Evolutionary conservation across 495 filamentous ascomycete species (phyloP).

Genomic region (Tetracladium setigerum): DNA sequence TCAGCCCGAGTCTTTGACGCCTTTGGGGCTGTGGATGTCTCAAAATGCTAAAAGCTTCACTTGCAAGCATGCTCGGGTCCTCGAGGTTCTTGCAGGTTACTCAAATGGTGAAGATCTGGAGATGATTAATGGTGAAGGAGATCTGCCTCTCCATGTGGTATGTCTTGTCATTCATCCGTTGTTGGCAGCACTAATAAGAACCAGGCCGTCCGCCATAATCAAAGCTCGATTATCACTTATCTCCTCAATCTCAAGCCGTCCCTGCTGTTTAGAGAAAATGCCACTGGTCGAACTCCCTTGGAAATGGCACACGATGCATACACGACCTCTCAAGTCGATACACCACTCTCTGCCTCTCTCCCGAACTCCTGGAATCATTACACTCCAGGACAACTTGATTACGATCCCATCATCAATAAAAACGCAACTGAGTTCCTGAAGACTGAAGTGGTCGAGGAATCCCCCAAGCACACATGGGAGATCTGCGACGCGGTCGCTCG

Average conservation of each 20-base stretch:
- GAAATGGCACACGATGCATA: constrained; percentile 38
- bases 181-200: too few species aligned
- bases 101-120: constrained; percentile 47
- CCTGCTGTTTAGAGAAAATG: constrained; percentile 59
- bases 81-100: constrained; percentile 40
- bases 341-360: background rate
- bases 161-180: background rate
- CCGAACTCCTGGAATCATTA: background rate
- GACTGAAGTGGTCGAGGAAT: constrained; percentile 8
- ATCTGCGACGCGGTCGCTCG: constrained; percentile 18
- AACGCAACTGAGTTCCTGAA: background rate
- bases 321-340: constrained; percentile 1
- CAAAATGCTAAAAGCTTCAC: constrained; percentile 25
- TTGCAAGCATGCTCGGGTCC: constrained; percentile 15
- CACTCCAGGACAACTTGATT: too few species aligned
- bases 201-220: constrained; percentile 34
- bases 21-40: constrained; percentile 28
- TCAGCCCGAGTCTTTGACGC: constrained; percentile 38
- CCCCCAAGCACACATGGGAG: constrained; percentile 18
- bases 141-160: constrained; percentile 51
- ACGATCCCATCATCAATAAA: background rate
- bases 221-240: constrained; percentile 29
- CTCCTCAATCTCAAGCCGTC: constrained; percentile 49
- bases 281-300: constrained; percentile 58
- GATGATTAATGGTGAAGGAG: constrained; percentile 57